phyloP scores from a whole-genome alignment of 305 asterid genomes.

The Fraxinus paxiana region DNA sequence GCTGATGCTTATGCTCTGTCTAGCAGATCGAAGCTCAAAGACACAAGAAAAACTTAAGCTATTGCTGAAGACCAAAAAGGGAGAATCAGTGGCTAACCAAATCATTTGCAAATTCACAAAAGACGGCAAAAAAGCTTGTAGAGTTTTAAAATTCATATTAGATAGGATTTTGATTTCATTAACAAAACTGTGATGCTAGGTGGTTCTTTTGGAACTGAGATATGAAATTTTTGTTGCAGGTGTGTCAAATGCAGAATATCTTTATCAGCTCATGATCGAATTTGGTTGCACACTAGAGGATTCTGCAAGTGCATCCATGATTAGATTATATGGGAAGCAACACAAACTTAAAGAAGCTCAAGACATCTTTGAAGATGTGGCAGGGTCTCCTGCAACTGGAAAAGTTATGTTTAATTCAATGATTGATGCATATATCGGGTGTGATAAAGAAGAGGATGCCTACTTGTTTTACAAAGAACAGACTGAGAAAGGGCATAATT shows the following conservation, averaged over 20 bases:
- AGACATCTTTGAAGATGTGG: conserved; percentile 48
- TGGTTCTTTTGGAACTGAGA: conserved; percentile 22
- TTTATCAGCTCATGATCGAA: conserved; percentile 50
- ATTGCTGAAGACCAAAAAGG: conserved; percentile 56
- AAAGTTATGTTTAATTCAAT: conserved; percentile 46
- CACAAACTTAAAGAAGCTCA: conserved; percentile 53
- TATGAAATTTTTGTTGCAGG: conserved; percentile 47
- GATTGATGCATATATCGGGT: conserved; percentile 58
- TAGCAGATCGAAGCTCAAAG: conserved; percentile 41
- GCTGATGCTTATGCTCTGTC: conserved; percentile 52
- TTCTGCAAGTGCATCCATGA: conserved; percentile 64
- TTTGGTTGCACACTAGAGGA: conserved; percentile 51
- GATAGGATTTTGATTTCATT: background rate
- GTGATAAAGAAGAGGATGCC: conserved; percentile 62
- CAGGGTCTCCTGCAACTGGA: conserved; percentile 34
- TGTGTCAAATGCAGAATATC: conserved; percentile 42
- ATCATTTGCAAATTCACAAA: conserved; percentile 54
- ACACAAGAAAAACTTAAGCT: conserved; percentile 42
- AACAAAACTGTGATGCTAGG: conserved; percentile 2
- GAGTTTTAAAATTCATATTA: background rate
- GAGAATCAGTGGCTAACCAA: conserved; percentile 54
- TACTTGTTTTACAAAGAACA: conserved; percentile 65
- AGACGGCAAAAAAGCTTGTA: conserved; percentile 48
- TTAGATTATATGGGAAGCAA: conserved; percentile 59
- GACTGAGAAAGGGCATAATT: conserved; percentile 46